Evolutionary conservation across 805 yeast species (phyloP).

Genomic region (Debaryomyces hansenii): DNA sequence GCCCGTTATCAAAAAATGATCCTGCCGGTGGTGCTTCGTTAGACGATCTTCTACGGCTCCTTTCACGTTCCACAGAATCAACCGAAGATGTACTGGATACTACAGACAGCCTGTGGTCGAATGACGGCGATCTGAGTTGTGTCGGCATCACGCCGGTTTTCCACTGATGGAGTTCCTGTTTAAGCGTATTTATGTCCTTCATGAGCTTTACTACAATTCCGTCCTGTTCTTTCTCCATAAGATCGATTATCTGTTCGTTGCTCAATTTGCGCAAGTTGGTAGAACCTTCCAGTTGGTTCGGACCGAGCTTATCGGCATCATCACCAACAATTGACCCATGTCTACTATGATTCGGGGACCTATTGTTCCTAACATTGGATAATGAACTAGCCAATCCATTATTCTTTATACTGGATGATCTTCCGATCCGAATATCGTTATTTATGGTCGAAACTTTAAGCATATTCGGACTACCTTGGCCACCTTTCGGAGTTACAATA

Average conservation of each 20-base stretch:
- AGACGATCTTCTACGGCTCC: neutral
- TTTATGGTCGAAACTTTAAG: constrained; percentile 9
- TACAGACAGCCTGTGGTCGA: neutral
- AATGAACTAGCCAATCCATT: constrained; percentile 1
- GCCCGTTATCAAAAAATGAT: neutral
- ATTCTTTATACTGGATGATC: constrained; percentile 3
- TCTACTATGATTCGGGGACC: constrained; percentile 4
- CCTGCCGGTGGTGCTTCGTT: neutral
- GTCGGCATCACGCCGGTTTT: constrained; percentile 11
- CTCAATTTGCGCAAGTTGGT: constrained; percentile 17
- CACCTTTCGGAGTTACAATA: neutral
- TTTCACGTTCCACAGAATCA: neutral
- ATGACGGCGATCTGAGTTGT: neutral
- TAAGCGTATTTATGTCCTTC: constrained; percentile 56
- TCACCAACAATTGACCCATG: constrained; percentile 7
- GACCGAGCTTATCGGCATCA: neutral
- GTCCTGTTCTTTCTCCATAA: constrained; percentile 75
- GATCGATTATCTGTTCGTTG: constrained; percentile 52
- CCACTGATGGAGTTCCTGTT: constrained; percentile 51
- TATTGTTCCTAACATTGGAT: constrained; percentile 5
- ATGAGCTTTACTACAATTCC: constrained; percentile 67
- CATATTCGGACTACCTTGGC: neutral
- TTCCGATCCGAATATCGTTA: constrained; percentile 12
- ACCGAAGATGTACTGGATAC: neutral
- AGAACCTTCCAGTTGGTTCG: neutral